Percentiles rank a stretch among this genome's conserved stretches.
These are phyloP conservation scores for Botryosphaeria dothidea DNA, from an alignment of 2,329 filamentous ascomycete species.

Conservation along the genomic window DNA sequence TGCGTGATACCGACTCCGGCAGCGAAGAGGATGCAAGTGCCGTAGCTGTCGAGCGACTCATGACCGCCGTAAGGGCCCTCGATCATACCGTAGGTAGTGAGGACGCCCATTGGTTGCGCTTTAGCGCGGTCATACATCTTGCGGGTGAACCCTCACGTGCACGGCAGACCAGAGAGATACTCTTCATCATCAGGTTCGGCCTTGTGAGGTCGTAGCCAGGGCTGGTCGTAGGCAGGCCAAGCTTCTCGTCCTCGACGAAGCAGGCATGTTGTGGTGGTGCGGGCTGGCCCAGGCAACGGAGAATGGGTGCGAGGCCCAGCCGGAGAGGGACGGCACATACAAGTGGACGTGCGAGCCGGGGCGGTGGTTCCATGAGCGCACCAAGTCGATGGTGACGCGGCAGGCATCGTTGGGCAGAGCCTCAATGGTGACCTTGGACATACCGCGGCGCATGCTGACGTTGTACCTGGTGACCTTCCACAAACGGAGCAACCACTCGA, in stretches of 20 bases:
- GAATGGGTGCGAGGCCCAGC: slow-evolving; percentile 51
- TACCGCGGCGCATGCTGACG: slow-evolving; percentile 47
- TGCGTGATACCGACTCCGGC: slow-evolving; percentile 82
- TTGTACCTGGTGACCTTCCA: slow-evolving; percentile 56
- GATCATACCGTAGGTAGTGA: slow-evolving; percentile 65
- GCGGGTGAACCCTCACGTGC: slow-evolving; percentile 74
- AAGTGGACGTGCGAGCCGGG: slow-evolving; percentile 63
- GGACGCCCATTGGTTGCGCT: slow-evolving; percentile 59
- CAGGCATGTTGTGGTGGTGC: not conserved
- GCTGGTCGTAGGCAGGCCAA: slow-evolving; percentile 27
- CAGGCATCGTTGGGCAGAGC: slow-evolving; percentile 62
- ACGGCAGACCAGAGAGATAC: slow-evolving; percentile 71
- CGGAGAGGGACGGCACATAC: slow-evolving; percentile 53
- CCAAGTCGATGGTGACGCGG: slow-evolving; percentile 61
- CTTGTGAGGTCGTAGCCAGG: slow-evolving; percentile 29
- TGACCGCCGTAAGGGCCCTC: slow-evolving; percentile 77
- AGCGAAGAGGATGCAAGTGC: slow-evolving; percentile 76
- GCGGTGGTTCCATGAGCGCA: slow-evolving; percentile 53
- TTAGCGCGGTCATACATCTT: slow-evolving; percentile 68
- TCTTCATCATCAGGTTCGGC: slow-evolving; percentile 36
- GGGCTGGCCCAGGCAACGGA: slow-evolving; percentile 40
- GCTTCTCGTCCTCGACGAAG: slow-evolving; percentile 34
- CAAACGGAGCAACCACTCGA: slow-evolving; percentile 59
- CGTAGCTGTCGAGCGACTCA: slow-evolving; percentile 72
- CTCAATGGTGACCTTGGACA: slow-evolving; percentile 57